Percentiles rank a stretch among this genome's conserved stretches.
phyloP scores from a whole-genome alignment of 768 basidiomycete genomes.

The Amanita brunnescens region DNA sequence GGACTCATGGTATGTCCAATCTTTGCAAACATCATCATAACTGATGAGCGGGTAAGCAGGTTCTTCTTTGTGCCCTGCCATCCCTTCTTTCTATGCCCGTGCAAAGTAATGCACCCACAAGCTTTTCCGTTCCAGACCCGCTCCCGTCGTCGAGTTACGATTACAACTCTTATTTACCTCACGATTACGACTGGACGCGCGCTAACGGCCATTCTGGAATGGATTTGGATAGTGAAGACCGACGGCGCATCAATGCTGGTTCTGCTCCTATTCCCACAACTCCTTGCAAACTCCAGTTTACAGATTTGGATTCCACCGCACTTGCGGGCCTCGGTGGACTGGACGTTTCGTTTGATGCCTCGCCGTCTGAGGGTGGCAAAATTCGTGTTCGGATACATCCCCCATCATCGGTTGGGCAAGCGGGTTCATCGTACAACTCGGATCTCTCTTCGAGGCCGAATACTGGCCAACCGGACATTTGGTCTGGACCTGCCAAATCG shows the following conservation, averaged over 20 bases:
- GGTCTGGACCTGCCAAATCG: constrained; percentile 15
- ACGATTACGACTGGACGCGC: constrained; percentile 49
- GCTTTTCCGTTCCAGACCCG: constrained; percentile 29
- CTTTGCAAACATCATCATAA: neutral
- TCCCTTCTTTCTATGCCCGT: constrained; percentile 62
- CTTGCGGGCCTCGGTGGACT: constrained; percentile 45
- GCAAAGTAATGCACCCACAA: constrained; percentile 44
- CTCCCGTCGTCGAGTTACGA: constrained; percentile 43
- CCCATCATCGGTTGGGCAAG: constrained; percentile 33
- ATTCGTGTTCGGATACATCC: constrained; percentile 70
- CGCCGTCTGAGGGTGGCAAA: constrained; percentile 55
- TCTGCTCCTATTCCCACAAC: constrained; percentile 23
- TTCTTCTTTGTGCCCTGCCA: constrained; percentile 70
- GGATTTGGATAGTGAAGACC: constrained; percentile 37
- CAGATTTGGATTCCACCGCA: constrained; percentile 40
- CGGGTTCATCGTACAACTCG: constrained; percentile 20
- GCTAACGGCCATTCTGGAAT: constrained; percentile 31
- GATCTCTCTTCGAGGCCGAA: constrained; percentile 14
- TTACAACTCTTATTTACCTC: constrained; percentile 38
- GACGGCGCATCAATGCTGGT: constrained; percentile 20
- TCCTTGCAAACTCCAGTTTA: constrained; percentile 52
- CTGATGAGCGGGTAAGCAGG: constrained; percentile 33
- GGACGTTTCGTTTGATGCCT: constrained; percentile 67
- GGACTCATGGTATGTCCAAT: constrained; percentile 56
- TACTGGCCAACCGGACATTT: constrained; percentile 16